These are phyloP conservation scores for Truncatella angustata DNA, from an alignment of 2,329 filamentous ascomycete species.

Conservation along the genomic window DNA sequence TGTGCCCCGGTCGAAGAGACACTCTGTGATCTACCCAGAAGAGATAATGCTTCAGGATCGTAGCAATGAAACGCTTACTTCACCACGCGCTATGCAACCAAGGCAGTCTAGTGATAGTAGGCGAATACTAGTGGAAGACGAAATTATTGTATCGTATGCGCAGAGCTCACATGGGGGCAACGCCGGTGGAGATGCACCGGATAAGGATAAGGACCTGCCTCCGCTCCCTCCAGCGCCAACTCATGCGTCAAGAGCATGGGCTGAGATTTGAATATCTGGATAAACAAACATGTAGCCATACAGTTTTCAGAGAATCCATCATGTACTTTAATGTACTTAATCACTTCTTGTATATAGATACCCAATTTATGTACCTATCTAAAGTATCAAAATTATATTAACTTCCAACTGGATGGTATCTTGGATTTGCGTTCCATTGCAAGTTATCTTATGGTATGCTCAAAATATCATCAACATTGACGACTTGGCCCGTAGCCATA, in stretches of 20 bases:
- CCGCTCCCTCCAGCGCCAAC: background rate
- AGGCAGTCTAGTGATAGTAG: background rate
- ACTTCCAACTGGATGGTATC: too few species aligned
- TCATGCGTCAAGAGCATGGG: background rate
- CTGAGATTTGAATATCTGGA: too few species aligned
- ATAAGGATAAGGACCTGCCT: background rate
- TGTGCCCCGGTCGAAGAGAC: background rate
- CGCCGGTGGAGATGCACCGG: background rate
- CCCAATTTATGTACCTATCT: too few species aligned
- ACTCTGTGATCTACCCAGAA: background rate
- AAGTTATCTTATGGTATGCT: constrained; percentile 33
- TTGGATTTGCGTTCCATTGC: constrained; percentile 4
- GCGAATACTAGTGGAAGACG: background rate
- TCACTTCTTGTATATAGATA: too few species aligned
- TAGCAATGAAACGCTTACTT: background rate
- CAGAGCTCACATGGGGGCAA: background rate
- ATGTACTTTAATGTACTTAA: too few species aligned
- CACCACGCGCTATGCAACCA: background rate
- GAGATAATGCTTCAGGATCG: background rate
- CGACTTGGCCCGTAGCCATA: constrained; percentile 54
- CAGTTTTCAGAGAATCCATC: too few species aligned
- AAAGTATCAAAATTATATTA: too few species aligned
- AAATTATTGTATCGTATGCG: background rate
- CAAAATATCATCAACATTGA: constrained; percentile 53
- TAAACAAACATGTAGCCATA: too few species aligned